Base-by-base conservation (phyloP, 2,329 filamentous ascomycete species). In the Scedosporium aurantiacum region DNA sequence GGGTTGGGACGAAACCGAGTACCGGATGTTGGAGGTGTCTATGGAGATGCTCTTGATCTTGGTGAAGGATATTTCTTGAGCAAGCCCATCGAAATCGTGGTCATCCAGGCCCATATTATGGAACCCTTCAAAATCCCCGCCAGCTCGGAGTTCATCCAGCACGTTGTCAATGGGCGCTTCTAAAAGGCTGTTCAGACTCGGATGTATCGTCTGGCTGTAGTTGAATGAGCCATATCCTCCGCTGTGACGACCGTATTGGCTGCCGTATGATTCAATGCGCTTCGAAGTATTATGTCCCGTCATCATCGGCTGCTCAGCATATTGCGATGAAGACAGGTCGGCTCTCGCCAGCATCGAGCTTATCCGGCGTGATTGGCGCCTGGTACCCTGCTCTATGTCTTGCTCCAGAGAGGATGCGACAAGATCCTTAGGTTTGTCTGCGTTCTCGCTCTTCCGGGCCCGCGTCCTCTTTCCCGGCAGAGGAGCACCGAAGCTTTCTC, bases 281-380 rank as follows among this genome's bases (percentile, higher is more conserved):
- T 87, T 84, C 14, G 79, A 73, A 52, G 79, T 78, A 0, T 70
- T 70, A 60, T 75, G 72, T 10, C 70, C 72, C 7, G 75, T 67
- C 7, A 74, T 69, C 2, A 71, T 78, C 65, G 70, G 73, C 70
- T 81, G 82, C 57, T 96, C 91, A 28, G 86, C 82, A 69, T 96
- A 95, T 65, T 93, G 89, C 16, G 88, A 94, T 8, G 90, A 87
- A 0, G 90, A 93, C 21, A 97, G 77, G 70, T 97, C 93, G 37
- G 90, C 89, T 68, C 93, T 82, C 16, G 92, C 92, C 60, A 97
- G 79, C 74, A 96, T 82, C 16, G 93, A 97, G 75, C 94, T 99
- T 27, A 97, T 88, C 58, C 94, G 84, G 52, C 94, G 85, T 18
- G 84, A 87, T 64, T 83, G 84, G 63, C 84, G 78, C 59, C 84